These are phyloP conservation scores for Vitis rupestris DNA, from an alignment of 164 flowering plant genomes.

Conservation along the genomic window DNA sequence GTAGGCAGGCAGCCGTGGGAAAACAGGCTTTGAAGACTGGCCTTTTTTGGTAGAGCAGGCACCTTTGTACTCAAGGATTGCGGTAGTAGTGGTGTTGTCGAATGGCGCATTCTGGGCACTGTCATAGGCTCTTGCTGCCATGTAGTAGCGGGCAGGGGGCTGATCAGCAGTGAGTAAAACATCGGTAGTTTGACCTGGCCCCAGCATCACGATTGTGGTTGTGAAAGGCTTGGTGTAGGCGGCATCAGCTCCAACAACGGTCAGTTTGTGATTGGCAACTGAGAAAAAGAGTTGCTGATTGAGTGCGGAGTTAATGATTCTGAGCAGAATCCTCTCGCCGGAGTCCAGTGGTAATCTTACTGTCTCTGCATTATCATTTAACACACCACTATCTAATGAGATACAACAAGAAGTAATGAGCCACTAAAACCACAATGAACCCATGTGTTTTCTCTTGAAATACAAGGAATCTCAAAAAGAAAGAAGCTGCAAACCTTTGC, in stretches of 20 bases:
- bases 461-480: too few relatives aligned
- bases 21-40: constrained; percentile 26
- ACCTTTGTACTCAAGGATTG: constrained; percentile 64
- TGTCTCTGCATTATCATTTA: constrained; percentile 38
- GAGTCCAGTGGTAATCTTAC: constrained; percentile 29
- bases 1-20: constrained; percentile 60
- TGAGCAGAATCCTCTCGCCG: constrained; percentile 52
- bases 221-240: constrained; percentile 55
- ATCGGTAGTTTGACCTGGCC: constrained; percentile 82
- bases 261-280: constrained; percentile 54
- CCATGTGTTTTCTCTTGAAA: too few relatives aligned
- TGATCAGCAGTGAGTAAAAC: constrained; percentile 78
- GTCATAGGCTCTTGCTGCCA: constrained; percentile 79
- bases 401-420: too few relatives aligned
- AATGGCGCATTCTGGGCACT: constrained; percentile 60
- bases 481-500: constrained; percentile 34
- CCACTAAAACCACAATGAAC: too few relatives aligned
- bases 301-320: constrained; percentile 66
- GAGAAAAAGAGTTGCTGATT: constrained; percentile 67
- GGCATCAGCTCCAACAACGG: constrained; percentile 53
- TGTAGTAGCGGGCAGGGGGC: constrained; percentile 72
- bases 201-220: constrained; percentile 46
- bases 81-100: constrained; percentile 92
- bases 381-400: too few relatives aligned
- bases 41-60: constrained; percentile 23